These are phyloP conservation scores for Micromonas commoda DNA, from an alignment of 139 green algal species.

Conservation along the genomic window DNA sequence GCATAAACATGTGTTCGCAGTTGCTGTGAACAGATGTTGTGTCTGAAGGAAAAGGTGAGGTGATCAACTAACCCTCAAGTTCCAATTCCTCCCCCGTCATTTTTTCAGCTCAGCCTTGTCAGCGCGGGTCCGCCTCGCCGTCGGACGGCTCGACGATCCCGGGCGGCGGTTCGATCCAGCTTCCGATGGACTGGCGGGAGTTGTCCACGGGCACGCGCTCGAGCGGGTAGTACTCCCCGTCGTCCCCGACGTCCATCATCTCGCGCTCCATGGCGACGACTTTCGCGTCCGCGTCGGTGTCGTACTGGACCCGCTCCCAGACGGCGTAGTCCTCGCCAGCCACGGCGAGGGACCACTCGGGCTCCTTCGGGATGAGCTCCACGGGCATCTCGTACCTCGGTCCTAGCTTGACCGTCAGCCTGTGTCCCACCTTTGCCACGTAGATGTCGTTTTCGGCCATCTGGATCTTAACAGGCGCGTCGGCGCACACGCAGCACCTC, in stretches of 20 bases:
- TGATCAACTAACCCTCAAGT: too few relatives aligned
- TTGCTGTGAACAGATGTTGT: too few relatives aligned
- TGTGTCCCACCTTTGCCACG: slow-evolving; percentile 21
- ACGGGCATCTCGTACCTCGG: slow-evolving; percentile 9
- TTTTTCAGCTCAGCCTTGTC: too few relatives aligned
- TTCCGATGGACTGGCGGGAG: too few relatives aligned
- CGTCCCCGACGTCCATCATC: neutral
- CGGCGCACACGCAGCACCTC: slow-evolving; percentile 30
- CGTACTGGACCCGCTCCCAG: neutral
- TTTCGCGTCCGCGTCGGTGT: neutral
- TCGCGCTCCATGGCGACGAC: neutral
- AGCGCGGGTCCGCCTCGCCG: too few relatives aligned
- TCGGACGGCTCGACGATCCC: too few relatives aligned
- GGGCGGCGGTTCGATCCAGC: too few relatives aligned
- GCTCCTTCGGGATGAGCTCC: neutral
- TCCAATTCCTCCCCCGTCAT: too few relatives aligned
- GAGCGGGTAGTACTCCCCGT: too few relatives aligned
- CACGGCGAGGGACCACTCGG: neutral
- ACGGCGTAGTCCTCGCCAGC: slow-evolving; percentile 17
- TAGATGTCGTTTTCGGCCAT: neutral
- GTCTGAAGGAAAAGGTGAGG: too few relatives aligned
- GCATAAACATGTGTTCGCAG: too few relatives aligned
- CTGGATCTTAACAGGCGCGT: neutral
- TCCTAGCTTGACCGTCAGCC: slow-evolving; percentile 27
- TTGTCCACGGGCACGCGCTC: too few relatives aligned